Percentiles rank a stretch among this genome's conserved stretches.
These are phyloP conservation scores for Claviceps citrina DNA, from an alignment of 2,329 filamentous ascomycete species.

Conservation along the genomic window DNA sequence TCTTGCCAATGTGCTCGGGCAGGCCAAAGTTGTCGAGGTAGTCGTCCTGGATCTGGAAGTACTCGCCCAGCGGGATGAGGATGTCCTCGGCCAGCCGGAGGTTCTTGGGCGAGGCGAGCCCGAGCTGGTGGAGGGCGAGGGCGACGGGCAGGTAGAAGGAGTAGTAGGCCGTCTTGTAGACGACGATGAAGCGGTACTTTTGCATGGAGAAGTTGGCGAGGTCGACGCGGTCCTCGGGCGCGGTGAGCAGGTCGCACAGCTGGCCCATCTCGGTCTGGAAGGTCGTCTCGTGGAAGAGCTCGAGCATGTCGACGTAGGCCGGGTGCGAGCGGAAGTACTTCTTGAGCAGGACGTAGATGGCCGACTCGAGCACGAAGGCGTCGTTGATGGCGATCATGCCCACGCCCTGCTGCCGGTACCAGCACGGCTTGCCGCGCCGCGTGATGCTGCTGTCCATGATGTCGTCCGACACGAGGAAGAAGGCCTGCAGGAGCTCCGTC, in stretches of 20 bases:
- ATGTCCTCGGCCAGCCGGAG: conserved; percentile 81
- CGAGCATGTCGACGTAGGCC: conserved; percentile 76
- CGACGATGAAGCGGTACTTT: conserved; percentile 96
- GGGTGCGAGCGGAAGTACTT: conserved; percentile 84
- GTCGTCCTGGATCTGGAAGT: conserved; percentile 98
- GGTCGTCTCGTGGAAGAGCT: conserved; percentile 90
- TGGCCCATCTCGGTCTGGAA: conserved; percentile 94
- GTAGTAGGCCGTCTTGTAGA: conserved; percentile 99
- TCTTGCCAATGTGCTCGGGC: conserved; percentile 88
- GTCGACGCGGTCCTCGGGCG: conserved; percentile 84
- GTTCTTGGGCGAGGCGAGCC: conserved; percentile 74
- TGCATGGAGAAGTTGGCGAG: conserved; percentile 88
- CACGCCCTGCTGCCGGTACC: conserved; percentile 81
- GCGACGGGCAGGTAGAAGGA: conserved; percentile 97
- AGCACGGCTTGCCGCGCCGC: conserved; percentile 84
- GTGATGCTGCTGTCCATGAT: conserved; percentile 97
- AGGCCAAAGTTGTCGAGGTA: conserved; percentile 97
- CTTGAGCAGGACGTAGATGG: conserved; percentile 83
- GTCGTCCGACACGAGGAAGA: conserved; percentile 96
- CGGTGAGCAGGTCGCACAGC: conserved; percentile 85
- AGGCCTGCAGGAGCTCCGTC: conserved; percentile 94
- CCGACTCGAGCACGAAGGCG: conserved; percentile 82
- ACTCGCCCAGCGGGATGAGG: conserved; percentile 91
- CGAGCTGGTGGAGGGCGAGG: conserved; percentile 71
- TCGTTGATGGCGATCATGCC: conserved; percentile 98